Evolutionary conservation across 176 grass and related monocot genomes (phyloP).

Genomic region (Carex pumila): DNA sequence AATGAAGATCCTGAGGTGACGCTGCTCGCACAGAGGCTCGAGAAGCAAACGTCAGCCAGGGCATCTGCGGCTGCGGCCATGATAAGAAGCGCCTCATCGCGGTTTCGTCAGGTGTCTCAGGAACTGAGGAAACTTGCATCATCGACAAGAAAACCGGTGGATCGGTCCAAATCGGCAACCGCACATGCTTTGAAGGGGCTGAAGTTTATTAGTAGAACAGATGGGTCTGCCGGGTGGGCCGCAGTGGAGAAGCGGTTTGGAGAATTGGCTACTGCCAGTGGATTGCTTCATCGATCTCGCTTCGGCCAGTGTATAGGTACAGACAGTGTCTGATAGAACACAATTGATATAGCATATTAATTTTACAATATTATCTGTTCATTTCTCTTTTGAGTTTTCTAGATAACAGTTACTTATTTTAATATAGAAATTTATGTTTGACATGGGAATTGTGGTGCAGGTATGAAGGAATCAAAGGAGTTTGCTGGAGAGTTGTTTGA

Average conservation of each 20-base stretch:
- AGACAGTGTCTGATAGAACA: background rate
- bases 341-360: background rate
- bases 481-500: conserved; percentile 42
- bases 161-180: conserved; percentile 18
- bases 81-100: conserved; percentile 1
- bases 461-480: conserved; percentile 46
- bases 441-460: conserved; percentile 9
- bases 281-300: conserved; percentile 17
- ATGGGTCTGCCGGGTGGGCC: conserved; percentile 23
- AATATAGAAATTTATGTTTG: background rate
- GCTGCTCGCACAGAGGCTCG: background rate
- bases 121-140: conserved; percentile 25
- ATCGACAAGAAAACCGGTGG: background rate
- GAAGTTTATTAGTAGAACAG: conserved; percentile 38
- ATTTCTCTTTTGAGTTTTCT: background rate
- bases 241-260: conserved; percentile 32
- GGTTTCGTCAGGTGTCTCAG: conserved; percentile 39
- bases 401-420: background rate
- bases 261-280: conserved; percentile 27
- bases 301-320: conserved; percentile 46
- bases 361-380: background rate
- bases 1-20: background rate
- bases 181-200: conserved; percentile 34
- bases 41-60: background rate
- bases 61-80: background rate